These are phyloP conservation scores for Penicillium hesseltinei DNA, from an alignment of 2,329 filamentous ascomycete genomes.

Conservation along the genomic window DNA sequence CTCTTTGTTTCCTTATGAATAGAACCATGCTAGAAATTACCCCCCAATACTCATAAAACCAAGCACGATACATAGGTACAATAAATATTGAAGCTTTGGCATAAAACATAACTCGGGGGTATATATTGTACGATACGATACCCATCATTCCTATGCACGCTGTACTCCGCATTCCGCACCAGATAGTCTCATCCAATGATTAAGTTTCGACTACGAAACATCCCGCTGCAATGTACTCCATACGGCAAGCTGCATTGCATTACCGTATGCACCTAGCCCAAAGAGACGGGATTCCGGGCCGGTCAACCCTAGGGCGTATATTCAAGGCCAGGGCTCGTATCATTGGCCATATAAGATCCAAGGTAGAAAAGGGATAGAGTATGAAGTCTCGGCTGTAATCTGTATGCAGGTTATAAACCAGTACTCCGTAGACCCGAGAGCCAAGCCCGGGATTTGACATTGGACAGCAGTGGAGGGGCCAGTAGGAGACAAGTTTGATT, in stretches of 20 bases:
- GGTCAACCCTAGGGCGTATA: background rate
- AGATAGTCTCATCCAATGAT: background rate
- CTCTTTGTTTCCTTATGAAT: background rate
- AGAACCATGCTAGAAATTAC: background rate
- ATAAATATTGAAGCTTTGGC: background rate
- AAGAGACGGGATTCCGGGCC: constrained; percentile 11
- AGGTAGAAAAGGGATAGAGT: background rate
- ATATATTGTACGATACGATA: background rate
- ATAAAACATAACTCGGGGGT: background rate
- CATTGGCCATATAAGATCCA: constrained; percentile 11
- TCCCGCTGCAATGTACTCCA: constrained; percentile 19
- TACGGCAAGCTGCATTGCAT: constrained; percentile 26
- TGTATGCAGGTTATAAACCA: background rate
- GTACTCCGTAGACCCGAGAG: background rate
- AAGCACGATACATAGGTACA: background rate
- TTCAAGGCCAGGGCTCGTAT: background rate
- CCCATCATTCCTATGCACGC: background rate
- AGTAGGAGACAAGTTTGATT: background rate
- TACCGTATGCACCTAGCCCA: constrained; percentile 21
- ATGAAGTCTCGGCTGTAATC: background rate
- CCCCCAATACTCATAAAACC: too few species aligned
- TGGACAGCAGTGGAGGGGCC: background rate
- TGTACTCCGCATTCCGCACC: background rate
- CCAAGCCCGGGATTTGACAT: constrained; percentile 11
- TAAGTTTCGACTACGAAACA: constrained; percentile 11